Conservation (phyloP, 1,139 yeast species). For the Arxiozyma slooffiae region DNA sequence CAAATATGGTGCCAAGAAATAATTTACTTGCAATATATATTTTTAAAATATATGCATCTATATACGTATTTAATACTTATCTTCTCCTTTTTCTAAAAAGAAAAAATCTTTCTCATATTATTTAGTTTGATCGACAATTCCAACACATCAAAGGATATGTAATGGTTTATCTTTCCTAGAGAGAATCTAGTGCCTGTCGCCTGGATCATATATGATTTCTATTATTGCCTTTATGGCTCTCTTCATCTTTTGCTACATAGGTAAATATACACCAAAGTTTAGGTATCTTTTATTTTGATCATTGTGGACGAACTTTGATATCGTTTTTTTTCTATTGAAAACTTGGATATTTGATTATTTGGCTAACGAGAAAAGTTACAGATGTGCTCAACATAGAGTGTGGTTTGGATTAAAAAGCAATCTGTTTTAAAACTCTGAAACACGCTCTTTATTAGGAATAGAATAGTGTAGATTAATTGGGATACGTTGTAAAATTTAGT, state of each 20-base stretch:
- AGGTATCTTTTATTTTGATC: neutral
- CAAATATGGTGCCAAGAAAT: slow-evolving; percentile 66
- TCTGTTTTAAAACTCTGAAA: neutral
- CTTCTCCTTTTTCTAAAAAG: neutral
- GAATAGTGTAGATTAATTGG: neutral
- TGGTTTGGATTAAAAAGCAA: neutral
- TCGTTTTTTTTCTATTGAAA: neutral
- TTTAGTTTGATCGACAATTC: neutral
- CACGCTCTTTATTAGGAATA: neutral
- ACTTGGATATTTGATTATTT: no score
- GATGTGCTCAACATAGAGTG: no score
- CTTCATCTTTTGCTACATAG: no score
- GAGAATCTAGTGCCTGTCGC: no score
- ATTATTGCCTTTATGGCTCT: no score
- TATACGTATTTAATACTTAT: neutral
- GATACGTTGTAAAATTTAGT: neutral
- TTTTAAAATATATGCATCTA: no score
- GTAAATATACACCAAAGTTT: no score
- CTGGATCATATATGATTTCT: no score
- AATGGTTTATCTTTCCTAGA: neutral
- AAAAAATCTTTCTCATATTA: neutral
- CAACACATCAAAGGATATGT: no score
- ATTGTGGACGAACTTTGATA: neutral
- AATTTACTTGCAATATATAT: slow-evolving; percentile 2
- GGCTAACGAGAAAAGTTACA: neutral